Conservation (phyloP, 1,139 yeast genomes). For the Debaryomyces subglobosus region DNA sequence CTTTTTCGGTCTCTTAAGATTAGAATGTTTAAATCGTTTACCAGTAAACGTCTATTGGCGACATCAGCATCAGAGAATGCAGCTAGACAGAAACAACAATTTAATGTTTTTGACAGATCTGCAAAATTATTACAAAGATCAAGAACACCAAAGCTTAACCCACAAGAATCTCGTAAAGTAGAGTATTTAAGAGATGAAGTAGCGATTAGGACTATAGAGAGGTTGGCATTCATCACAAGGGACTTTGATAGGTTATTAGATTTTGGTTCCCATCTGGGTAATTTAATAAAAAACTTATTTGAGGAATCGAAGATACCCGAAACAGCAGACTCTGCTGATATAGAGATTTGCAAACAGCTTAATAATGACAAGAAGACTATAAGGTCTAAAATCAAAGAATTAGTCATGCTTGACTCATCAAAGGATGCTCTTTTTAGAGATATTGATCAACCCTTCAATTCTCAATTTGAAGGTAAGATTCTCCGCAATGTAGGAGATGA, state of each 20-base stretch:
- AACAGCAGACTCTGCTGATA: constrained; percentile 32
- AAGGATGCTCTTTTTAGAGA: constrained; percentile 57
- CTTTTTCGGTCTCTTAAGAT: background rate
- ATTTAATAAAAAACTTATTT: constrained; percentile 44
- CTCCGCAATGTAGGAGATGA: constrained; percentile 67
- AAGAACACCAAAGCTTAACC: constrained; percentile 48
- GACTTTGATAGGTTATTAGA: constrained; percentile 64
- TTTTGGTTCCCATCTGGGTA: constrained; percentile 76
- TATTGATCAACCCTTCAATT: constrained; percentile 33
- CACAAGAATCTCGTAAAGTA: constrained; percentile 55
- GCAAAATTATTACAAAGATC: constrained; percentile 64
- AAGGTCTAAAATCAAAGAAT: constrained; percentile 53
- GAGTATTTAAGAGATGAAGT: constrained; percentile 79
- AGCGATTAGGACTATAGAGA: constrained; percentile 71
- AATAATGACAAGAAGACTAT: constrained; percentile 57
- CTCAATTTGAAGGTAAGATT: constrained; percentile 43
- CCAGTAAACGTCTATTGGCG: constrained; percentile 22
- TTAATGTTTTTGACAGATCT: constrained; percentile 67
- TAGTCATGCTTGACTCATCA: constrained; percentile 73
- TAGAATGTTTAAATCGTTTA: constrained; percentile 2
- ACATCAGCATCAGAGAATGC: constrained; percentile 25
- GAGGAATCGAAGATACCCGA: constrained; percentile 30
- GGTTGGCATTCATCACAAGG: constrained; percentile 73
- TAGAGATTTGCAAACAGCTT: constrained; percentile 38
- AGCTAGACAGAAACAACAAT: constrained; percentile 29